Percentiles rank a stretch among this genome's conserved stretches.
These are phyloP conservation scores for Aurantiochytrium sp. DNA, from an alignment of 108 stramenopile species.

Conservation along the genomic window DNA sequence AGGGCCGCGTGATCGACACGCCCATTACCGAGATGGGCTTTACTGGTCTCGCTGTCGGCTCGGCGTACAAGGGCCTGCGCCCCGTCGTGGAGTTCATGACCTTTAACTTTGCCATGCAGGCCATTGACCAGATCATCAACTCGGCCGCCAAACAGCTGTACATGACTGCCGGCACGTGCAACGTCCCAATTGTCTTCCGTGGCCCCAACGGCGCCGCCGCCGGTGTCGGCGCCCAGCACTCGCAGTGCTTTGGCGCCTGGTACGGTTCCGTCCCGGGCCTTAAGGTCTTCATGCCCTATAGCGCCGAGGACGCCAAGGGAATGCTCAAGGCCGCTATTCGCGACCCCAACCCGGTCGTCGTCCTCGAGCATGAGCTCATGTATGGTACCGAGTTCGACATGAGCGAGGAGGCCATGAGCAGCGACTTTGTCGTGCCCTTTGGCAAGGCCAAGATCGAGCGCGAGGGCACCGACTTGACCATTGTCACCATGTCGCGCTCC, in stretches of 20 bases:
- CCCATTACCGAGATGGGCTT: constrained; percentile 99
- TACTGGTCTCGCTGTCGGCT: constrained; percentile 88
- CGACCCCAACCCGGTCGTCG: constrained; percentile 94
- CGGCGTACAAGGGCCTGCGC: constrained; percentile 83
- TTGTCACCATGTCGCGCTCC: constrained; percentile 84
- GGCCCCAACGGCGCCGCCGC: constrained; percentile 97
- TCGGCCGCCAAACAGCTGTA: constrained; percentile 92
- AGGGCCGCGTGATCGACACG: constrained; percentile 89
- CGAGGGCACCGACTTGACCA: constrained; percentile 89
- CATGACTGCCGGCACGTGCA: constrained; percentile 90
- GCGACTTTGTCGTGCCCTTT: constrained; percentile 34
- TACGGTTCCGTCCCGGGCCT: constrained; percentile 80
- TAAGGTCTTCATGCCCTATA: constrained; percentile 92
- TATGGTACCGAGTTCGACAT: constrained; percentile 91
- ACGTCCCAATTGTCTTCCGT: constrained; percentile 95
- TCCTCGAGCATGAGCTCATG: constrained; percentile 97
- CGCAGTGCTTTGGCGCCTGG: constrained; percentile 99
- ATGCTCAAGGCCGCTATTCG: constrained; percentile 98
- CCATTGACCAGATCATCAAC: constrained; percentile 97
- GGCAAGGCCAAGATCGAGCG: constrained; percentile 59
- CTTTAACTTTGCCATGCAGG: constrained; percentile 98
- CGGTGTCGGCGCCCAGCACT: constrained; percentile 97
- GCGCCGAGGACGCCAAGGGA: constrained; percentile 92
- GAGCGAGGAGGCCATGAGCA: constrained; percentile 72
- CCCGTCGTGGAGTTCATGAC: constrained; percentile 99